Conservation (phyloP, 495 filamentous ascomycete genomes). For the Tuber indicum region DNA sequence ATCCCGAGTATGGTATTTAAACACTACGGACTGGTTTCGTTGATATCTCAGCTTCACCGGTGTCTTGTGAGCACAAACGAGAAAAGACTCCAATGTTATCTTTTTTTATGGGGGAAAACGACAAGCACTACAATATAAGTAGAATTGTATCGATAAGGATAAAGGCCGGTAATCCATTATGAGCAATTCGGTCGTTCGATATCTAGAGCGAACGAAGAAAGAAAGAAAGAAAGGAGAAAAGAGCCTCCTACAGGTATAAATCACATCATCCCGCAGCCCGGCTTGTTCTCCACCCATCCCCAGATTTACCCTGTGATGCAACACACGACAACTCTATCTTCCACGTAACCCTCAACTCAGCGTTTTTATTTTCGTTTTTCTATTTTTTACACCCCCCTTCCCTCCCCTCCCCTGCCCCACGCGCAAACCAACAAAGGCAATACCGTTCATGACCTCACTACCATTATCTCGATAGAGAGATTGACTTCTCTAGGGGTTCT, state of each 20-base stretch:
- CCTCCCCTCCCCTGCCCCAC: neutral
- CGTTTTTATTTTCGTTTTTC: neutral
- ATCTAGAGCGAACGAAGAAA: neutral
- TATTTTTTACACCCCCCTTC: neutral
- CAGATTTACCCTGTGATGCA: slow-evolving; percentile 1
- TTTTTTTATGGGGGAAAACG: neutral
- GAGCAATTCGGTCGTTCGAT: neutral
- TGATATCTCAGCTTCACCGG: too few relatives aligned
- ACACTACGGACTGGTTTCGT: too few relatives aligned
- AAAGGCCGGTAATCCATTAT: neutral
- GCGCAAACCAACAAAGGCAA: neutral
- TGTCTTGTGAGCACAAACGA: neutral
- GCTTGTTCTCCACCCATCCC: neutral
- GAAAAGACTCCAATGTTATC: neutral
- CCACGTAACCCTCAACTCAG: slow-evolving; percentile 3
- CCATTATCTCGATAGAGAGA: neutral
- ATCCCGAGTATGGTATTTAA: too few relatives aligned
- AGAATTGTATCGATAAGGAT: neutral
- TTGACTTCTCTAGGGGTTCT: neutral
- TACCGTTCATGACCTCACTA: slow-evolving; percentile 1
- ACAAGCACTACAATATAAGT: neutral
- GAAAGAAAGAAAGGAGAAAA: slow-evolving; percentile 3
- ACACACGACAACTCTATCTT: neutral
- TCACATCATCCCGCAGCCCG: neutral
- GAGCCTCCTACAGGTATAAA: neutral